Evolutionary conservation across 2,329 filamentous ascomycete species (phyloP).

Genomic region (Leptographium galeiforme): DNA sequence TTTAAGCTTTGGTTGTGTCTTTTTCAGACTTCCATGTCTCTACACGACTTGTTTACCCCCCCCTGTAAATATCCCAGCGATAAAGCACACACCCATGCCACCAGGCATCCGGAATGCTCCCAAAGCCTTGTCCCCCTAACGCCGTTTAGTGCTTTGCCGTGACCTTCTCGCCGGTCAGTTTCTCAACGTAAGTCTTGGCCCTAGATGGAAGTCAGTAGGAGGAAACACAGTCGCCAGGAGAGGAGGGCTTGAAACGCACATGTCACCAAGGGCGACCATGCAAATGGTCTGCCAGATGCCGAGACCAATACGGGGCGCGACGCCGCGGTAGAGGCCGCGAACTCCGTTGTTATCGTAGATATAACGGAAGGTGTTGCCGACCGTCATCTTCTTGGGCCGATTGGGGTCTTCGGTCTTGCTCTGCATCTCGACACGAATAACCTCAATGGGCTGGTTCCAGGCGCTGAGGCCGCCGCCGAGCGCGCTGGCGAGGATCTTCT

Average conservation of each 20-base stretch:
- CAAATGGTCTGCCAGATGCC: slow-evolving; percentile 99
- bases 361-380: slow-evolving; percentile 72
- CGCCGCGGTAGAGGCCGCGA: slow-evolving; percentile 88
- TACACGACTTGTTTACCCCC: background rate
- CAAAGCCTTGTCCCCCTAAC: background rate
- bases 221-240: background rate
- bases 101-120: background rate
- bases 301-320: slow-evolving; percentile 84
- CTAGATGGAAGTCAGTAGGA: slow-evolving; percentile 25
- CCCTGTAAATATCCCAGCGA: background rate
- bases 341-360: slow-evolving; percentile 85
- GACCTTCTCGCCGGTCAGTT: slow-evolving; percentile 49
- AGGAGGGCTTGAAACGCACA: slow-evolving; percentile 44
- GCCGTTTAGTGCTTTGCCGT: slow-evolving; percentile 50
- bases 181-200: slow-evolving; percentile 55
- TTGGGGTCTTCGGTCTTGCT: slow-evolving; percentile 97
- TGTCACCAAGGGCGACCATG: slow-evolving; percentile 98
- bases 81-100: background rate
- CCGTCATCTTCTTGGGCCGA: slow-evolving; percentile 97
- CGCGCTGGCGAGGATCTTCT: slow-evolving; percentile 81
- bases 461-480: slow-evolving; percentile 89
- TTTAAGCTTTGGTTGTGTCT: background rate
- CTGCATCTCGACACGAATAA: slow-evolving; percentile 99
- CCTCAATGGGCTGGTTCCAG: slow-evolving; percentile 99
- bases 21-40: background rate